Conservation (phyloP, 495 filamentous ascomycete species). For the Tuber magnatum region DNA sequence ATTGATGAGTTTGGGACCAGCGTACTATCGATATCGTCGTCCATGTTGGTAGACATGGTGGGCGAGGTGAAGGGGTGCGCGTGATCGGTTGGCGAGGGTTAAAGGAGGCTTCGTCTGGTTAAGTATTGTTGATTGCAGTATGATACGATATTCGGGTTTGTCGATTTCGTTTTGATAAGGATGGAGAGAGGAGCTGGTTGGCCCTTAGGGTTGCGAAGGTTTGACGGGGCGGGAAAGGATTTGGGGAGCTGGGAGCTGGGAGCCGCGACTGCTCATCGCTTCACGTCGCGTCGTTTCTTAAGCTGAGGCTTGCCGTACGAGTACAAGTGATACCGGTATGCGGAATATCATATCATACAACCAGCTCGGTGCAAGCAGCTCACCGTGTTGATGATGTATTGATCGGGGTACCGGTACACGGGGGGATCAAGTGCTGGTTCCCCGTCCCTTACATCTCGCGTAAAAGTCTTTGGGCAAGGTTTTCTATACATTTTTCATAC, state of each 20-base stretch:
- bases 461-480: neutral
- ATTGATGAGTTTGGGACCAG: conserved; percentile 1
- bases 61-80: neutral
- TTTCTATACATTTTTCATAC: neutral
- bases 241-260: conserved; percentile 20
- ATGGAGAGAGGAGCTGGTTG: conserved; percentile 9
- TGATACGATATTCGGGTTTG: neutral
- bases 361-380: neutral
- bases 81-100: neutral
- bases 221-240: conserved; percentile 3
- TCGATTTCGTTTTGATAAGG: neutral
- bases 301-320: neutral
- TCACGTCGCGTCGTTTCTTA: conserved; percentile 26
- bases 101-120: conserved; percentile 20
- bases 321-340: neutral
- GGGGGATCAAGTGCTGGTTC: neutral
- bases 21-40: conserved; percentile 51
- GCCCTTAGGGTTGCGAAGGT: neutral
- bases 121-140: neutral
- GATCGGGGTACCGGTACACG: neutral
- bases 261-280: conserved; percentile 20
- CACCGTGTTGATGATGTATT: neutral
- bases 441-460: neutral
- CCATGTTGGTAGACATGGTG: conserved; percentile 40
- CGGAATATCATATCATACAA: neutral